Percentiles rank a stretch among this genome's conserved stretches.
Evolutionary conservation across 345 rosid species (phyloP).

Genomic region (Clausena lansium): DNA sequence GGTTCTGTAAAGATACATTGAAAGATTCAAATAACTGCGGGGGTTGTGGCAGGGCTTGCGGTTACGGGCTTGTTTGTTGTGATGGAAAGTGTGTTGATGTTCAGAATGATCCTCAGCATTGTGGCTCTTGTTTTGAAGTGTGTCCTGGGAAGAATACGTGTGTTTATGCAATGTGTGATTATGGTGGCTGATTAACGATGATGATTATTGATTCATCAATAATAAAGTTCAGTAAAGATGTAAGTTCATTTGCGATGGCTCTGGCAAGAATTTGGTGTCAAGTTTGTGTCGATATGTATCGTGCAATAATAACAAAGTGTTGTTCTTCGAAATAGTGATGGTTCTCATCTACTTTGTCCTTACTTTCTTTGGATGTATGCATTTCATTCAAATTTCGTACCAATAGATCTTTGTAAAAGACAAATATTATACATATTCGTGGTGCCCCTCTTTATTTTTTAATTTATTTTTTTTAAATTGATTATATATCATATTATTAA

Average conservation of each 20-base stretch:
- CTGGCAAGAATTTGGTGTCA: neutral
- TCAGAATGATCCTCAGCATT: conserved; percentile 25
- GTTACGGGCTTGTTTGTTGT: conserved; percentile 28
- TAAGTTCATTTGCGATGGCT: neutral
- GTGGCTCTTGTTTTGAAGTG: conserved; percentile 32
- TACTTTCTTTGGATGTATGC: no score
- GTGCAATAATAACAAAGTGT: neutral
- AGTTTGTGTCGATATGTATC: neutral
- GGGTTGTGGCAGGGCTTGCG: conserved; percentile 29
- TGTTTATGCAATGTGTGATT: conserved; percentile 32
- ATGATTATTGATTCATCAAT: neutral
- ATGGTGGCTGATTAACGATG: conserved; percentile 22
- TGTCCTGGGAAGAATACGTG: conserved; percentile 21
- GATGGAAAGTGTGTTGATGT: conserved; percentile 33
- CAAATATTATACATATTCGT: no score
- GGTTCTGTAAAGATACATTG: conserved; percentile 26
- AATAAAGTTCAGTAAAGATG: neutral
- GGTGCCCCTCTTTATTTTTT: no score
- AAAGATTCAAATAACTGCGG: conserved; percentile 33
- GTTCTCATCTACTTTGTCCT: neutral
- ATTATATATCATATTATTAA: no score
- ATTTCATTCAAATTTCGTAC: no score
- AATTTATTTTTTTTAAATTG: no score
- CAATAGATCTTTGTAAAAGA: no score
- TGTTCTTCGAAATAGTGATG: neutral